Conservation (phyloP, 352 stramenopile species). For the Phytophthora palmivora region DNA sequence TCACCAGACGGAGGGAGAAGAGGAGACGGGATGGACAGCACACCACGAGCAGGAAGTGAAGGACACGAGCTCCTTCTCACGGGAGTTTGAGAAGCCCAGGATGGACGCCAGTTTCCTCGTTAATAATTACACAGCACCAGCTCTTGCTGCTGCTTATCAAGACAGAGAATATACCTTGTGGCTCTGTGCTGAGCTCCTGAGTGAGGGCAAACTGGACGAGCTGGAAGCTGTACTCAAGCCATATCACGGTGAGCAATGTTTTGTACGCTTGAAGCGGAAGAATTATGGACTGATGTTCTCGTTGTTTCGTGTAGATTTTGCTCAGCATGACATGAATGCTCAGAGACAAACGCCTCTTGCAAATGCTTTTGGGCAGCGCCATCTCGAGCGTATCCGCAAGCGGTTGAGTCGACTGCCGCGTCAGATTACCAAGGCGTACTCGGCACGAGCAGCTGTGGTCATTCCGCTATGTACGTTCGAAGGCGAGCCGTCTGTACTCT, state of each 20-base stretch:
- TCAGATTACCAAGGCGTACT: constrained; percentile 94
- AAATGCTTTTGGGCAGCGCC: constrained; percentile 82
- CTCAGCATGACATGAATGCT: constrained; percentile 42
- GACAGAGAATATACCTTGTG: constrained; percentile 92
- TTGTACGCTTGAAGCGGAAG: too few relatives aligned
- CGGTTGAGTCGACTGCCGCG: constrained; percentile 94
- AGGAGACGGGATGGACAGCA: constrained; percentile 7
- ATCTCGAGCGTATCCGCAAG: constrained; percentile 95
- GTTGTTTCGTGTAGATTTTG: constrained; percentile 45
- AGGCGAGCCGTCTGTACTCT: constrained; percentile 94
- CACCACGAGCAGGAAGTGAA: constrained; percentile 13
- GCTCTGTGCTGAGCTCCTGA: constrained; percentile 75
- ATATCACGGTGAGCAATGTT: constrained; percentile 62
- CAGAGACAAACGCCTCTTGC: constrained; percentile 57
- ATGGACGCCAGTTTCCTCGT: constrained; percentile 90
- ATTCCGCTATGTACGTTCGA: constrained; percentile 97
- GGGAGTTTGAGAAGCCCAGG: constrained; percentile 72
- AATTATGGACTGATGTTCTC: constrained; percentile 8
- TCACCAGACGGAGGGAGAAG: constrained; percentile 12
- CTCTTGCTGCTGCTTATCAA: constrained; percentile 94
- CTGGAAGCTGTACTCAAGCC: constrained; percentile 73
- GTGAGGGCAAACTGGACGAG: constrained; percentile 78
- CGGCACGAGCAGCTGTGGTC: constrained; percentile 93
- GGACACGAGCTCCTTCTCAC: constrained; percentile 52
- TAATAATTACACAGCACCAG: constrained; percentile 96